Percentiles rank a stretch among this genome's conserved stretches.
These are phyloP conservation scores for Syncephalastrum sp. DNA, from an alignment of 371 early-diverging fungal genomes.

Conservation along the genomic window DNA sequence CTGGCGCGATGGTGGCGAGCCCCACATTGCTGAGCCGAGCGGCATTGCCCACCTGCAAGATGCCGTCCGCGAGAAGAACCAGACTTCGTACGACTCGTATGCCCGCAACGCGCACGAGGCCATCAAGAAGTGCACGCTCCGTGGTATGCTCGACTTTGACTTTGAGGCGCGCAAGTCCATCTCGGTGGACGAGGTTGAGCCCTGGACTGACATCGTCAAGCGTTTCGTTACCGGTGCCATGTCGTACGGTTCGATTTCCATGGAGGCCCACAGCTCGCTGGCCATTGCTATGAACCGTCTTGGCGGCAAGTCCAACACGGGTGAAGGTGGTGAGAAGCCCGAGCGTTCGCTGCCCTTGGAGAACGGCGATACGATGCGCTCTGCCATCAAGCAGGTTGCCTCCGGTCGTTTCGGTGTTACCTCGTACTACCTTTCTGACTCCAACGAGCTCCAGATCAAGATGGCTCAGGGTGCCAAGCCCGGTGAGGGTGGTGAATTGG, in stretches of 20 bases:
- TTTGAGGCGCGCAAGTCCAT: conserved; percentile 65
- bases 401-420: conserved; percentile 98
- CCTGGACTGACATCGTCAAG: conserved; percentile 94
- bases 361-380: conserved; percentile 82
- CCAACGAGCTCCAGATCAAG: conserved; percentile 97
- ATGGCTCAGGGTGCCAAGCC: conserved; percentile 99
- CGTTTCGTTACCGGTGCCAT: conserved; percentile 98
- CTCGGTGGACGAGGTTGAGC: conserved; percentile 94
- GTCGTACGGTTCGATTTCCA: conserved; percentile 98
- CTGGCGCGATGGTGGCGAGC: conserved; percentile 92
- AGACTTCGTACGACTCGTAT: conserved; percentile 82
- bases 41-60: conserved; percentile 91
- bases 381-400: conserved; percentile 97
- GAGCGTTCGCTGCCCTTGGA: conserved; percentile 64
- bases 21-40: conserved; percentile 89
- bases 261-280: conserved; percentile 88
- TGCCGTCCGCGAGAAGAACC: conserved; percentile 91
- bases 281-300: conserved; percentile 94
- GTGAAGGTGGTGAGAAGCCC: conserved; percentile 97
- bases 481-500: conserved; percentile 87
- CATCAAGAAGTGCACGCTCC: conserved; percentile 90
- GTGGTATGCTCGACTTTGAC: conserved; percentile 93
- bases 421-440: conserved; percentile 86
- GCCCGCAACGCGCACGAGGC: conserved; percentile 70
- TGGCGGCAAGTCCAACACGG: conserved; percentile 96